phyloP scores from a whole-genome alignment of 225 moss, liverwort and hornwort species.

The Bryum argenteum region DNA sequence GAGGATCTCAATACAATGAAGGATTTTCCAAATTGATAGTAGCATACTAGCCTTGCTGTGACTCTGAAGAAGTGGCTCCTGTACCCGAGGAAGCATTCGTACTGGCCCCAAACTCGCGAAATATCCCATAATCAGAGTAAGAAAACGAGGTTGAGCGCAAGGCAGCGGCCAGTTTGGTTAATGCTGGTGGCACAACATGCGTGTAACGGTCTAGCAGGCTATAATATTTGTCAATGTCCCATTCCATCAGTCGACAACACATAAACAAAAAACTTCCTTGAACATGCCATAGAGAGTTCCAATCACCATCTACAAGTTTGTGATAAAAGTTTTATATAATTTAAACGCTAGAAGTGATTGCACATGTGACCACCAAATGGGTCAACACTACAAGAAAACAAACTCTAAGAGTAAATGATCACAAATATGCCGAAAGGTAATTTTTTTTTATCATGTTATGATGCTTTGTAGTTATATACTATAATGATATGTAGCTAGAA shows the following conservation, averaged over 20 bases:
- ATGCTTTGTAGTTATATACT: too few relatives aligned
- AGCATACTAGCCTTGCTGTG: background rate
- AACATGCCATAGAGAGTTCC: too few relatives aligned
- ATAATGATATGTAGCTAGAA: too few relatives aligned
- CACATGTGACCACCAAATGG: too few relatives aligned
- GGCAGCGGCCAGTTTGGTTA: constrained; percentile 38
- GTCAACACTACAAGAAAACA: too few relatives aligned
- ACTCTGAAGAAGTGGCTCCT: background rate
- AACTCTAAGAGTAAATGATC: too few relatives aligned
- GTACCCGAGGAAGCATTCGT: constrained; percentile 9
- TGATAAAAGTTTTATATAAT: too few relatives aligned
- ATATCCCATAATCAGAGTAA: constrained; percentile 40
- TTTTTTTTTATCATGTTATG: too few relatives aligned
- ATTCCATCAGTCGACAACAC: constrained; percentile 33
- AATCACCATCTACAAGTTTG: too few relatives aligned
- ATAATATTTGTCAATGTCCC: constrained; percentile 31
- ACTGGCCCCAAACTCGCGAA: constrained; percentile 40
- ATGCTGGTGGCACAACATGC: constrained; percentile 41
- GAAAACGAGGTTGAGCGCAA: constrained; percentile 32
- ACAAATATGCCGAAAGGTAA: too few relatives aligned
- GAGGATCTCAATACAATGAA: constrained; percentile 5
- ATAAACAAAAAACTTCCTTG: too few relatives aligned
- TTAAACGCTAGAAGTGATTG: too few relatives aligned
- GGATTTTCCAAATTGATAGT: background rate
- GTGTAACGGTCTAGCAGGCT: constrained; percentile 45